phyloP scores from a whole-genome alignment of 805 yeast genomes.

The Candida qinlingensis region DNA sequence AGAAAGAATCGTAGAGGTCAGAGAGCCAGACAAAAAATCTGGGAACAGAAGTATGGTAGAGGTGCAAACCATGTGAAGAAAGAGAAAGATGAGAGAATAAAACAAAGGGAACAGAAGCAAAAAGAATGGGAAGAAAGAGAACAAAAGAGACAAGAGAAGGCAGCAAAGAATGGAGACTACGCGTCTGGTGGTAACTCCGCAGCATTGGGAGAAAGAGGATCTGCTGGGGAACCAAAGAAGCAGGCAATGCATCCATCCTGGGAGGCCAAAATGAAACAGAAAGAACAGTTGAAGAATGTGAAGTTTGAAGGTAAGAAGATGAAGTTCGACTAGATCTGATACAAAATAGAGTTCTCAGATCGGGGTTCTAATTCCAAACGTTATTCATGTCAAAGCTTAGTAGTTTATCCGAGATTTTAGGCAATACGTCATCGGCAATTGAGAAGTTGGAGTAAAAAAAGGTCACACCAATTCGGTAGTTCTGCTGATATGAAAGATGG shows the following conservation, averaged over 20 bases:
- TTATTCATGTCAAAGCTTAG: too few relatives aligned
- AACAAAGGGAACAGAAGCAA: slow-evolving; percentile 56
- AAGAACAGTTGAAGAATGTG: slow-evolving; percentile 56
- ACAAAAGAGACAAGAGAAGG: slow-evolving; percentile 57
- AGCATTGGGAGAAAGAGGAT: slow-evolving; percentile 34
- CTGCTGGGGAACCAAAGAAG: slow-evolving; percentile 5
- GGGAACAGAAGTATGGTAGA: slow-evolving; percentile 87
- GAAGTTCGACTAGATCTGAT: slow-evolving; percentile 37
- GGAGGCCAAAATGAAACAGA: slow-evolving; percentile 80
- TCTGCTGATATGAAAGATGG: neutral
- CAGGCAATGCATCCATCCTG: slow-evolving; percentile 86
- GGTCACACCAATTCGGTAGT: slow-evolving; percentile 1
- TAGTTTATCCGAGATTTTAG: neutral
- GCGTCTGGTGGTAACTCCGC: slow-evolving; percentile 34
- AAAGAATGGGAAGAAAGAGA: slow-evolving; percentile 68
- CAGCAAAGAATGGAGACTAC: slow-evolving; percentile 33
- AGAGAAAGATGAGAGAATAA: slow-evolving; percentile 48
- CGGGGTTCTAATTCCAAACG: too few relatives aligned
- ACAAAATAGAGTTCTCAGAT: too few relatives aligned
- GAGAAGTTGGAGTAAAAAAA: neutral
- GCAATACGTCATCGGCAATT: too few relatives aligned
- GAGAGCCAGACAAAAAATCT: slow-evolving; percentile 91
- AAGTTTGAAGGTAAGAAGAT: slow-evolving; percentile 84
- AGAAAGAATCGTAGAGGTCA: slow-evolving; percentile 94
- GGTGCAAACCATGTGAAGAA: slow-evolving; percentile 78